phyloP scores from a whole-genome alignment of 331 rosid species.

The Telfairia occidentalis region DNA sequence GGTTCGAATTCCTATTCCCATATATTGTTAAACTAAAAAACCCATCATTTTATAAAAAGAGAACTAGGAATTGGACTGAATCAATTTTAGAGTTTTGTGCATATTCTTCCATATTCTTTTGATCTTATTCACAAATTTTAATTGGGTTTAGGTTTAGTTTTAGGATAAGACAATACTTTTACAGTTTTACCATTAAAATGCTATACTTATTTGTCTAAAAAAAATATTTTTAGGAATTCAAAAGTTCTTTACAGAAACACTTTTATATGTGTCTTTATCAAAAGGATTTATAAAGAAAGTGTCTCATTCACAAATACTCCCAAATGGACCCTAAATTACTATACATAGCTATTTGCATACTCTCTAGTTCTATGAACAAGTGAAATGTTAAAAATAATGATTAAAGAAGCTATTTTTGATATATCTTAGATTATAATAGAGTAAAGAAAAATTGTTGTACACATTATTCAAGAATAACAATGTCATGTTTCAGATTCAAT shows the following conservation, averaged over 20 bases:
- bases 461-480: neutral
- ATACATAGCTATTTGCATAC: neutral
- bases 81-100: neutral
- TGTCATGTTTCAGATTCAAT: conserved; percentile 31
- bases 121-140: no score
- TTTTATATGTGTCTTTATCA: neutral
- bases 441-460: neutral
- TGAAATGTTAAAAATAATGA: neutral
- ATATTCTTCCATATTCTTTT: neutral
- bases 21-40: no score
- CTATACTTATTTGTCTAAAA: neutral
- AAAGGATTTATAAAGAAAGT: neutral
- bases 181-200: no score
- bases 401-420: neutral
- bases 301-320: neutral
- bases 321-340: neutral
- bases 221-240: neutral
- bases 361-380: neutral
- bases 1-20: no score
- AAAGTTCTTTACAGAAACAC: neutral
- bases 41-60: no score
- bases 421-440: neutral
- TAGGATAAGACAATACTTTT: no score
- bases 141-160: neutral
- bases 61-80: no score